A percentile compares a stretch with the other conserved stretches of the same genome.
These are phyloP conservation scores for Cladochytrium replicatum DNA, from an alignment of 192 early-diverging fungal genomes.

Conservation along the genomic window DNA sequence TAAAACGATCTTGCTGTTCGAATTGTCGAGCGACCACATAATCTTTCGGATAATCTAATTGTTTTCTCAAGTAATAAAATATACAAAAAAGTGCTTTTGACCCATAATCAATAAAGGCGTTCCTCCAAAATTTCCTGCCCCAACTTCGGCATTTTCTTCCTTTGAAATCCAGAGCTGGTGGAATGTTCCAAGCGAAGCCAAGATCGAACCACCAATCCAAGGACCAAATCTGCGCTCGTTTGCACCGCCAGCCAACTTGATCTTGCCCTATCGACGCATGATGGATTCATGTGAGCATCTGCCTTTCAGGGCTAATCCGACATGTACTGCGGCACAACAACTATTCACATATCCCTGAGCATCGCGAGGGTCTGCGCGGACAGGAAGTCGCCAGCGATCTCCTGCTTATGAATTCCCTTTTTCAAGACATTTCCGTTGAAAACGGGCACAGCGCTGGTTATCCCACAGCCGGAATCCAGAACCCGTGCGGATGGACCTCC, in stretches of 20 bases:
- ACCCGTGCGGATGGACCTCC: conserved; percentile 85
- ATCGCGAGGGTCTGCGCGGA: conserved; percentile 62
- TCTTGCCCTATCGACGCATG: too few species aligned
- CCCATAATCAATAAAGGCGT: too few species aligned
- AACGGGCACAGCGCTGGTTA: conserved; percentile 88
- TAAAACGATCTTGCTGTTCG: too few species aligned
- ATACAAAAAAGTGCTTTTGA: too few species aligned
- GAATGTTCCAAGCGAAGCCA: conserved; percentile 92
- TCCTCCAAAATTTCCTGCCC: too few species aligned
- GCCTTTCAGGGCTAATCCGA: too few species aligned
- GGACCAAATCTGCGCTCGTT: conserved; percentile 82
- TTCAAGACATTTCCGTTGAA: conserved; percentile 92
- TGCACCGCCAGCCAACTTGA: conserved; percentile 64
- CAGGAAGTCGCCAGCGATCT: conserved; percentile 76
- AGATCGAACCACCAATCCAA: conserved; percentile 95
- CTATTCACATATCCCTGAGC: conserved; percentile 38
- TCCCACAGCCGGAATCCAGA: conserved; percentile 81
- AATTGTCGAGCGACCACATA: too few species aligned
- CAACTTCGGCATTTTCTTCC: conserved; percentile 84
- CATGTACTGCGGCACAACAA: conserved; percentile 74
- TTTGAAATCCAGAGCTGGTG: conserved; percentile 98
- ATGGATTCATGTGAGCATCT: too few species aligned
- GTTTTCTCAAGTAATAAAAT: too few species aligned
- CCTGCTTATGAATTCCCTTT: conserved; percentile 68
- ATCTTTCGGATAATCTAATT: too few species aligned